Evolutionary conservation across 139 green algal species (phyloP).

Genomic region (Coelastrella sp.): DNA sequence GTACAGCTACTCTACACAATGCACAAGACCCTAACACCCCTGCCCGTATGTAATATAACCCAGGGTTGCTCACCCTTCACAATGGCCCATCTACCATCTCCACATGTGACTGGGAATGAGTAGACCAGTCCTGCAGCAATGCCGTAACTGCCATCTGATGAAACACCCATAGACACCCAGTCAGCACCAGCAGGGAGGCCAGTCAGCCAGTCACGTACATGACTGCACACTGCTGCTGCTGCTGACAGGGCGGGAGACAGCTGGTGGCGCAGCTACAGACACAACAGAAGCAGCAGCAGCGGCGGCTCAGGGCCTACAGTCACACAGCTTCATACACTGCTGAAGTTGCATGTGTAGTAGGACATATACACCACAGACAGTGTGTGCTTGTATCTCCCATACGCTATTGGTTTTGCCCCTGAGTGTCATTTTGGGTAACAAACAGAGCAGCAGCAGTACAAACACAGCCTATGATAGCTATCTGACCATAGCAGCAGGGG

Average conservation of each 20-base stretch:
- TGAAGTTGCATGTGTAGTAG: too few relatives aligned
- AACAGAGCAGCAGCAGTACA: neutral
- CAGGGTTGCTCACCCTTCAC: neutral
- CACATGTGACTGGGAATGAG: constrained; percentile 12
- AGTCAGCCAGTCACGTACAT: constrained; percentile 9
- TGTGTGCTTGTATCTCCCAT: too few relatives aligned
- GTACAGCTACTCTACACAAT: too few relatives aligned
- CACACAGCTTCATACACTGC: too few relatives aligned
- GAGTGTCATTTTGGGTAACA: neutral
- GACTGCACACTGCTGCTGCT: constrained; percentile 19
- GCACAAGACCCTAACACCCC: too few relatives aligned
- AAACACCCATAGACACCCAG: constrained; percentile 21
- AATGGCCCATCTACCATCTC: constrained; percentile 7
- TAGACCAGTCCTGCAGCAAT: constrained; percentile 10
- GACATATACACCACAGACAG: too few relatives aligned
- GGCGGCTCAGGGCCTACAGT: too few relatives aligned
- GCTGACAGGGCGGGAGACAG: constrained; percentile 24
- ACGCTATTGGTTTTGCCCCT: too few relatives aligned
- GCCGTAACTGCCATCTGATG: constrained; percentile 9
- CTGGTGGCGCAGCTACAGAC: neutral
- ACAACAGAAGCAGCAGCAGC: neutral
- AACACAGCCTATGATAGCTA: neutral
- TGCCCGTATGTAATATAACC: too few relatives aligned
- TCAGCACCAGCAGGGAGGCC: neutral
- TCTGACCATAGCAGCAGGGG: neutral